Base-by-base conservation (phyloP, 179 eudicot species). In the Carnegiea gigantea region DNA sequence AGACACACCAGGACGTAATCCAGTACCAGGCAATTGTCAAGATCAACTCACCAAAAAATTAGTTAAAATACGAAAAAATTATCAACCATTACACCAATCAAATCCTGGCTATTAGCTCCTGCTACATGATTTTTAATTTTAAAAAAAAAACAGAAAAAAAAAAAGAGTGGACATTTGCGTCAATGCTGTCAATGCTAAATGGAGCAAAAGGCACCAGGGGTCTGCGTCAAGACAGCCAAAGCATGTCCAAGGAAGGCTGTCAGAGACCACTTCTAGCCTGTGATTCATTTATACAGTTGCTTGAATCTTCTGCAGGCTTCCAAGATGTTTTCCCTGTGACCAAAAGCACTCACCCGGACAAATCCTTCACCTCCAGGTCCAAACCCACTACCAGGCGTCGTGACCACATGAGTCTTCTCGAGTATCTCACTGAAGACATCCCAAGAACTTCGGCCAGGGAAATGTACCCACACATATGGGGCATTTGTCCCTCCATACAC, bases 301-400 rank as follows among this genome's bases (percentile, higher is more conserved):
- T 90, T 91, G 89, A 95, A 94, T 89, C 98, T 90, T 83, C 90
- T 85, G 77, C 95, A 93, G 46, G 98, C 98, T 85, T 94, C 99
- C 86, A 92, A 84, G n/a, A 94, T 91, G 80, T 94, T 96, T 67
- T 86, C 91, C 84, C 98, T 85, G 81, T 96, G 92, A 68, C 99
- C 98, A 79, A 93, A 96, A 65, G 99, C 96, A 74, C 98, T 92
- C 43, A 94, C 97, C 86, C 99, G 88, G 23, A 96, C 82, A 48
- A 96, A 96, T 75, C 97, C 98, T 86, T 94, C 98, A 73, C 98
- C 98, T 18, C 95, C 95, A 4, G 98, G 99, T 81, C 97, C 99
- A 80, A 94, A 95, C 33, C 99, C 99, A 75, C 99, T 95, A 46
- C 99, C 99, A 74, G 98, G 98, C 6, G 96, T 92, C 14, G 95